Evolutionary conservation across 352 stramenopile species (phyloP).

Genomic region (Pythium phragmitis): DNA sequence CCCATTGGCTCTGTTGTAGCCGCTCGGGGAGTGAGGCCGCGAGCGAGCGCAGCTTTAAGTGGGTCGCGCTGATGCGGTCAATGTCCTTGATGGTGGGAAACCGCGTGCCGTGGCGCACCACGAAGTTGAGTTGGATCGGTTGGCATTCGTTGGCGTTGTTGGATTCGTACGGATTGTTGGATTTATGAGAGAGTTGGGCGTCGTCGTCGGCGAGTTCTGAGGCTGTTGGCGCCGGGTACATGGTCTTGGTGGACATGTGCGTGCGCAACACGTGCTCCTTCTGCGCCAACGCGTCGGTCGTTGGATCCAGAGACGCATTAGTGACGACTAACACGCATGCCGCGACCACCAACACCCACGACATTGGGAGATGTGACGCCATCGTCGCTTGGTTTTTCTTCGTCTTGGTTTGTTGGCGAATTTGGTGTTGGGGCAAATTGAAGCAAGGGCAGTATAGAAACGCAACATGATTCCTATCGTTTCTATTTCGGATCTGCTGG

Average conservation of each 20-base stretch:
- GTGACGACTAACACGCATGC: neutral
- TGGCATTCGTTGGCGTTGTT: conserved; percentile 26
- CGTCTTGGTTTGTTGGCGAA: conserved; percentile 1
- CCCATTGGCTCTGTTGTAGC: conserved; percentile 40
- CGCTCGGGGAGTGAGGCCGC: neutral
- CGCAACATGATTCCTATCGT: neutral
- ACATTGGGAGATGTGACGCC: neutral
- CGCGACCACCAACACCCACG: conserved; percentile 23
- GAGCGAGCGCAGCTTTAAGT: conserved; percentile 35
- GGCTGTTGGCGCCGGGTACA: conserved; percentile 42
- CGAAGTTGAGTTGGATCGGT: conserved; percentile 74
- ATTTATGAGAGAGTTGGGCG: neutral
- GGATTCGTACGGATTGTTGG: neutral
- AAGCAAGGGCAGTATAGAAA: conserved; percentile 12
- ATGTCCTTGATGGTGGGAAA: conserved; percentile 84
- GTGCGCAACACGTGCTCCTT: conserved; percentile 36
- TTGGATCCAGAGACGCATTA: neutral
- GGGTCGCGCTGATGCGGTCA: conserved; percentile 40
- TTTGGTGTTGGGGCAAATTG: conserved; percentile 5
- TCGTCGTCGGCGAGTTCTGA: conserved; percentile 11
- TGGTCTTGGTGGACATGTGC: conserved; percentile 83
- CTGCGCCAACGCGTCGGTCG: conserved; percentile 2
- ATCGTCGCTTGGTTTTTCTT: neutral
- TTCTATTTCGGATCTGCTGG: conserved; percentile 7
- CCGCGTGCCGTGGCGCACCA: conserved; percentile 74